Percentiles rank a stretch among this genome's conserved stretches.
Conservation (phyloP, 1,139 yeast species). For the Zygosaccharomyces pseudobailii region DNA sequence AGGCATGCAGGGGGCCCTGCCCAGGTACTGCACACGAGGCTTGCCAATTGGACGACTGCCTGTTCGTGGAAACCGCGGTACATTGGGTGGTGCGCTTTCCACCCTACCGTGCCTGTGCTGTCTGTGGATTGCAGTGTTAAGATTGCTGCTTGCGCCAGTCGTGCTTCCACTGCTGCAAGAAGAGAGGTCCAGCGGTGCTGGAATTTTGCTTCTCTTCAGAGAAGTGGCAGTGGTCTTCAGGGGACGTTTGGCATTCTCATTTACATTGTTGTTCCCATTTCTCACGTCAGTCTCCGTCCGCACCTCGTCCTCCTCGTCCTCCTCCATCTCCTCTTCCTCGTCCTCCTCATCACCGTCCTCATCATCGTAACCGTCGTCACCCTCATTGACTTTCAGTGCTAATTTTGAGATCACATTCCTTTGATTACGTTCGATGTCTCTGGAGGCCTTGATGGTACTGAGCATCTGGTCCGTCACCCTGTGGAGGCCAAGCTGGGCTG, state of each 20-base stretch:
- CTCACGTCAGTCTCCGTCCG: not conserved
- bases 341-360: slow-evolving; percentile 6
- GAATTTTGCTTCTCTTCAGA: slow-evolving; percentile 17
- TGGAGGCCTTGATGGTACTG: slow-evolving; percentile 33
- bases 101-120: slow-evolving; percentile 1
- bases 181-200: slow-evolving; percentile 18
- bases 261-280: slow-evolving; percentile 5
- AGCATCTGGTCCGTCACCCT: slow-evolving; percentile 33
- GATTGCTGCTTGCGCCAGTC: slow-evolving; percentile 4
- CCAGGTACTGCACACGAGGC: slow-evolving; percentile 13
- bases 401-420: slow-evolving; percentile 24
- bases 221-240: slow-evolving; percentile 14
- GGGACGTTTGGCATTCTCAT: not conserved
- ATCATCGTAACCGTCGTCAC: slow-evolving; percentile 6
- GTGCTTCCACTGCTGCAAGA: slow-evolving; percentile 6
- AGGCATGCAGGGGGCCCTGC: slow-evolving; percentile 5
- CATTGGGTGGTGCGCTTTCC: slow-evolving; percentile 13
- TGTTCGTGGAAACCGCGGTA: slow-evolving; percentile 10
- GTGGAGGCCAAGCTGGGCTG: slow-evolving; percentile 37
- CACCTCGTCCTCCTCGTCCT: not conserved
- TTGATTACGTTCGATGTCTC: slow-evolving; percentile 36
- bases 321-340: slow-evolving; percentile 12
- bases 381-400: slow-evolving; percentile 23
- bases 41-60: slow-evolving; percentile 6
- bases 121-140: slow-evolving; percentile 5